Percentiles rank a stretch among this genome's conserved stretches.
phyloP scores from a whole-genome alignment of 169 alveolate genomes.

The Neospora caninum region DNA sequence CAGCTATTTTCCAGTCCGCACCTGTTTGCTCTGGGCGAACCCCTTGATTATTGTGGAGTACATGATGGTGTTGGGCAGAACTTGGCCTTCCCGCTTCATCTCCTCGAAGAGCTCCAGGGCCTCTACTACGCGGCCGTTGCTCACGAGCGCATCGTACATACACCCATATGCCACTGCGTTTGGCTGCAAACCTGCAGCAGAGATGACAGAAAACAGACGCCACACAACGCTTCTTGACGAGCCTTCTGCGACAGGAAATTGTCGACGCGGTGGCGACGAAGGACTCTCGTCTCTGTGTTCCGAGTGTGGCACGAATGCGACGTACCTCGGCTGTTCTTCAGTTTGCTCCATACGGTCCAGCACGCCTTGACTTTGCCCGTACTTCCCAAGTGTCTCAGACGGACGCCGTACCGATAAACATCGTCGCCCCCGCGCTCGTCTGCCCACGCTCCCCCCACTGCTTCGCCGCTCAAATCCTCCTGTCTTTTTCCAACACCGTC shows the following conservation, averaged over 20 bases:
- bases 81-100: slow-evolving; percentile 82
- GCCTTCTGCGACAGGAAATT: neutral
- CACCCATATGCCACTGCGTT: slow-evolving; percentile 89
- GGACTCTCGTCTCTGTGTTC: no score
- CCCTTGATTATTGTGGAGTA: slow-evolving; percentile 93
- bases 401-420: slow-evolving; percentile 60
- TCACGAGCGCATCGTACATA: slow-evolving; percentile 92
- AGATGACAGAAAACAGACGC: neutral
- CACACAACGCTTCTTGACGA: neutral
- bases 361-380: slow-evolving; percentile 65
- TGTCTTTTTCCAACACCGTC: neutral
- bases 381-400: slow-evolving; percentile 66
- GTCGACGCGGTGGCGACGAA: no score
- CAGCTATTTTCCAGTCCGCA: slow-evolving; percentile 29
- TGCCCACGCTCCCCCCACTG: neutral
- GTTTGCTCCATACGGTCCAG: slow-evolving; percentile 65
- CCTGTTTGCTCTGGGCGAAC: slow-evolving; percentile 85
- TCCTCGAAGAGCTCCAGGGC: slow-evolving; percentile 88
- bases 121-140: slow-evolving; percentile 87
- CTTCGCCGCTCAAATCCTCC: neutral
- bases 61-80: slow-evolving; percentile 90
- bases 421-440: slow-evolving; percentile 42
- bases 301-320: neutral
- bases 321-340: slow-evolving; percentile 64
- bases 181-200: slow-evolving; percentile 72